Percentiles rank a stretch among this genome's conserved stretches.
These are phyloP conservation scores for Fraxinus albicans DNA, from an alignment of 305 asterid species.

Conservation along the genomic window DNA sequence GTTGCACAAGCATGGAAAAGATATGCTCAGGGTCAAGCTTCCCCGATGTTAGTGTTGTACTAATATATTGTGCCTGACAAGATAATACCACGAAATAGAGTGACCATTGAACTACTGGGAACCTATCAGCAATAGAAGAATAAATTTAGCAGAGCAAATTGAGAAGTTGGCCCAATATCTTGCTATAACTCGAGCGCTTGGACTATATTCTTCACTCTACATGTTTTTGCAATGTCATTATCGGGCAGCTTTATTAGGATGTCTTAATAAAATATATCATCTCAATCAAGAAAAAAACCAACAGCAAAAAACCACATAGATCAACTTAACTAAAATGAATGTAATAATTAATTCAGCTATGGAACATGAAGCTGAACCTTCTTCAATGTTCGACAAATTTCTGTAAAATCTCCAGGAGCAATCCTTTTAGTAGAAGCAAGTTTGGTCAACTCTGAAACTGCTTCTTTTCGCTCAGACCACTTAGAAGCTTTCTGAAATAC, in stretches of 20 bases:
- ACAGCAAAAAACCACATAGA: not conserved
- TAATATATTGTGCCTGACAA: not conserved
- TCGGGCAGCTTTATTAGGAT: not conserved
- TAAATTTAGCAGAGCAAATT: not conserved
- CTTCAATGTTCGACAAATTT: conserved; percentile 90
- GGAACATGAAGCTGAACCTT: conserved; percentile 45
- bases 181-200: not conserved
- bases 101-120: not conserved
- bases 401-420: conserved; percentile 95
- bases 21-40: not conserved
- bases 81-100: not conserved
- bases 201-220: not conserved
- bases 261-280: not conserved
- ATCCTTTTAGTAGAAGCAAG: conserved; percentile 94
- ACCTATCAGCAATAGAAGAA: not conserved
- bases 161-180: not conserved
- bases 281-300: conserved; percentile 5
- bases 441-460: conserved; percentile 92
- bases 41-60: not conserved
- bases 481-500: conserved; percentile 87
- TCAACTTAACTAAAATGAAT: not conserved
- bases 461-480: conserved; percentile 99
- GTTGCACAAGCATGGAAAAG: conserved; percentile 2
- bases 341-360: not conserved
- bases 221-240: not conserved